Percentiles rank a stretch among this genome's conserved stretches.
phyloP scores from a whole-genome alignment of 2,329 filamentous ascomycete species.

The Tolypocladium amazonense region DNA sequence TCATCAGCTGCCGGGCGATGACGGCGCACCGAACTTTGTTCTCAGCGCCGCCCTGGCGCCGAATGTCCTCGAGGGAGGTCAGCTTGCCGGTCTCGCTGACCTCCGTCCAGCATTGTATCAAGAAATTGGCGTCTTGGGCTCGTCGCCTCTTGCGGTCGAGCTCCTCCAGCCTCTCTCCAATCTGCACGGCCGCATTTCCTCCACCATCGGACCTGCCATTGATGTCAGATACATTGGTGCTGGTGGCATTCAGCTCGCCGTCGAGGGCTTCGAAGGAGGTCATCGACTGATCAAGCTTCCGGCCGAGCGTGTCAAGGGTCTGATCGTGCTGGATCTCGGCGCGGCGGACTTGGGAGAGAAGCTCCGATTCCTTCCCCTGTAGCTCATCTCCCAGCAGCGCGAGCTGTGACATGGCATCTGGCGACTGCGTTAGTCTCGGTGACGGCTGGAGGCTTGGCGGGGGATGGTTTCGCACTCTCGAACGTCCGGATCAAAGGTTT shows the following conservation, averaged over 20 bases:
- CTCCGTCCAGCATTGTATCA: conserved; percentile 95
- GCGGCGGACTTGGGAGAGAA: conserved; percentile 78
- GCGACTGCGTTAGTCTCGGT: background rate
- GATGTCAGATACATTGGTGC: conserved; percentile 20
- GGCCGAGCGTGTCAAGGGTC: conserved; percentile 76
- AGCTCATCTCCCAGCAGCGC: conserved; percentile 70
- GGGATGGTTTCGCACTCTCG: conserved; percentile 47
- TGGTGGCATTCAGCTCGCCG: conserved; percentile 60
- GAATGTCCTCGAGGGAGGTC: conserved; percentile 77
- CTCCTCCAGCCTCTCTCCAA: conserved; percentile 87
- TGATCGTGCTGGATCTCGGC: conserved; percentile 88
- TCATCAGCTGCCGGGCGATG: conserved; percentile 85
- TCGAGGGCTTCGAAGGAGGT: conserved; percentile 87
- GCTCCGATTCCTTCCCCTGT: conserved; percentile 80
- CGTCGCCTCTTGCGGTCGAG: conserved; percentile 83
- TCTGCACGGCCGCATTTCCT: conserved; percentile 87
- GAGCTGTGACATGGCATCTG: conserved; percentile 57
- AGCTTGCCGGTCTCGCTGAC: conserved; percentile 84
- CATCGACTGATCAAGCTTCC: conserved; percentile 86
- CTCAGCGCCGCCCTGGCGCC: conserved; percentile 73
- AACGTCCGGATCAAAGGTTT: conserved; percentile 96
- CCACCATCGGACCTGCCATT: conserved; percentile 41
- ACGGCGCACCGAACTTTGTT: conserved; percentile 91
- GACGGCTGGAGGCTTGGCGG: background rate
- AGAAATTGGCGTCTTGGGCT: conserved; percentile 85